These are phyloP conservation scores for Didymella sp. DNA, from an alignment of 2,329 filamentous ascomycete genomes.

Conservation along the genomic window DNA sequence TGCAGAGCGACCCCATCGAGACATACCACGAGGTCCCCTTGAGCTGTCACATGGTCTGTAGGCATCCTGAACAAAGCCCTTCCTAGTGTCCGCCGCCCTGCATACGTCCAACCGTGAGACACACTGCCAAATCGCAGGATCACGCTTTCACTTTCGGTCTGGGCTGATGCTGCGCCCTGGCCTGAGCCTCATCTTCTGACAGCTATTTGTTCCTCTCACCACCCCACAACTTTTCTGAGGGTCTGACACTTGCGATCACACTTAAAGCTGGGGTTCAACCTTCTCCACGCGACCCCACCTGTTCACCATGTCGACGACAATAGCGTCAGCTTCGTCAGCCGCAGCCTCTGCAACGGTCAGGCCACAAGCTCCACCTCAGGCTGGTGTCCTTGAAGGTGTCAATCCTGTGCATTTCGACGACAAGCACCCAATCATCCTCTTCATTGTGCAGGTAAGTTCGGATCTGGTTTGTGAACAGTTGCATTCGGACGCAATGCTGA, in stretches of 20 bases:
- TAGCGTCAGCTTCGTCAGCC: conserved; percentile 29
- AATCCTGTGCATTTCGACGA: conserved; percentile 73
- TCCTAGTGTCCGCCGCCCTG: conserved; percentile 19
- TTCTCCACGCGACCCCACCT: conserved; percentile 9
- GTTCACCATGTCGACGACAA: conserved; percentile 32
- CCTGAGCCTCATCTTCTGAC: conserved; percentile 5
- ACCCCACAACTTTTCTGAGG: background rate
- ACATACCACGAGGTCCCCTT: conserved; percentile 13
- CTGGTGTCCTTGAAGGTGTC: conserved; percentile 73
- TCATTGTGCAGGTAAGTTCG: conserved; percentile 73
- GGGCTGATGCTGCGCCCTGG: conserved; percentile 15
- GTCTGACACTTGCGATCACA: background rate
- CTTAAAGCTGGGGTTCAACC: conserved; percentile 9
- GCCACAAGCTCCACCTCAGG: conserved; percentile 59
- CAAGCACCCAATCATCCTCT: conserved; percentile 75
- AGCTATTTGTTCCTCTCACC: conserved; percentile 17
- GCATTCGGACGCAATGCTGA: conserved; percentile 7
- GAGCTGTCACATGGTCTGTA: conserved; percentile 20
- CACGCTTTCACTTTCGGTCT: conserved; percentile 11
- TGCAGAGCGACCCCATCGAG: conserved; percentile 3
- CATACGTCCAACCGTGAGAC: conserved; percentile 16
- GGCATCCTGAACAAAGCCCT: conserved; percentile 15
- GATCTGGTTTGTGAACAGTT: background rate
- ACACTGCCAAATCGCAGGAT: conserved; percentile 10
- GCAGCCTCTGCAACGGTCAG: conserved; percentile 27